A percentile compares a stretch with the other conserved stretches of the same genome.
Evolutionary conservation across 768 basidiomycete species (phyloP).

Genomic region (Clitopilus passeckerianus): DNA sequence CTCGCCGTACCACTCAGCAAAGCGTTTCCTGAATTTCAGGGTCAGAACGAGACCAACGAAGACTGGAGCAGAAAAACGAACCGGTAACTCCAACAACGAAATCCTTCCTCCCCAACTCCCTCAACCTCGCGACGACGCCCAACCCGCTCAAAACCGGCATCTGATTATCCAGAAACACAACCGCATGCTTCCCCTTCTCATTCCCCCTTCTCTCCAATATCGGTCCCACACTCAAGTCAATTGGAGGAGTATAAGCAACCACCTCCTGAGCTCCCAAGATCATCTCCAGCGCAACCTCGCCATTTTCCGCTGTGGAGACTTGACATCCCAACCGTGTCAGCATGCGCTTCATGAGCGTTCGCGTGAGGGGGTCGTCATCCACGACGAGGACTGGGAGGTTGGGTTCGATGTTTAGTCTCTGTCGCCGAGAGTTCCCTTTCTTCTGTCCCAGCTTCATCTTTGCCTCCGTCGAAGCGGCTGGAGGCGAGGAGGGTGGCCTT

Average conservation of each 20-base stretch:
- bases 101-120: constrained; percentile 46
- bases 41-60: too few species aligned
- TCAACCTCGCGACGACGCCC: constrained; percentile 43
- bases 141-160: constrained; percentile 66
- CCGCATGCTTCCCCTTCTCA: constrained; percentile 17
- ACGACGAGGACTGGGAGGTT: constrained; percentile 59
- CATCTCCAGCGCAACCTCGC: constrained; percentile 54
- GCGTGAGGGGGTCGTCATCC: constrained; percentile 64
- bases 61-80: too few species aligned
- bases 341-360: constrained; percentile 61
- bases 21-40: constrained; percentile 32
- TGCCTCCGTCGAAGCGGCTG: not conserved
- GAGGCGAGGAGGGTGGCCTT: not conserved
- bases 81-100: constrained; percentile 63
- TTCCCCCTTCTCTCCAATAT: not conserved
- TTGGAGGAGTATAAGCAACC: constrained; percentile 67
- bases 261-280: constrained; percentile 60
- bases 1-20: constrained; percentile 38
- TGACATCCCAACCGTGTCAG: constrained; percentile 55
- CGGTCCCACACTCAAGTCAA: not conserved
- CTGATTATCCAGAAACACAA: constrained; percentile 44
- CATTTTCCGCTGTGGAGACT: constrained; percentile 64
- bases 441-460: not conserved
- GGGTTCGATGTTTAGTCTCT: constrained; percentile 55
- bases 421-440: not conserved